phyloP scores from a whole-genome alignment of 768 basidiomycete genomes.

The Baorangia bicolor region DNA sequence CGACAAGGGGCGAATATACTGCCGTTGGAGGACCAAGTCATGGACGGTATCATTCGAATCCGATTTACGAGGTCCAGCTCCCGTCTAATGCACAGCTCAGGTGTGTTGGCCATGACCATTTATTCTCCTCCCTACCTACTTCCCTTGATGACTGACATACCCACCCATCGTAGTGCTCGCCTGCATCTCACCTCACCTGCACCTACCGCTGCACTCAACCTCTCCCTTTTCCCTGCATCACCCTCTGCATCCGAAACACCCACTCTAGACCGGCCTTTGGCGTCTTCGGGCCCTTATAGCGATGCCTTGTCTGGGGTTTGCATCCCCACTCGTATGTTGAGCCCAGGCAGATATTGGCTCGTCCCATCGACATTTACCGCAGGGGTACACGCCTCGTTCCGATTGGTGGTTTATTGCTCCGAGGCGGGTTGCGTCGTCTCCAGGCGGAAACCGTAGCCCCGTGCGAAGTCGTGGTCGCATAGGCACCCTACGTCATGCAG shows the following conservation, averaged over 20 bases:
- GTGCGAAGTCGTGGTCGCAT: not conserved
- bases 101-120: slow-evolving; percentile 38
- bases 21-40: slow-evolving; percentile 73
- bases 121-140: slow-evolving; percentile 25
- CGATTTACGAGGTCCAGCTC: slow-evolving; percentile 61
- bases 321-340: slow-evolving; percentile 50
- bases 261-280: slow-evolving; percentile 41
- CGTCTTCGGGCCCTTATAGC: slow-evolving; percentile 79
- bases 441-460: not conserved
- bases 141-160: not conserved
- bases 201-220: slow-evolving; percentile 51
- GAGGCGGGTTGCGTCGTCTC: slow-evolving; percentile 27
- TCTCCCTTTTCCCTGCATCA: slow-evolving; percentile 52
- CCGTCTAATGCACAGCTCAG: slow-evolving; percentile 53
- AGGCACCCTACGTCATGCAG: not conserved
- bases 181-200: slow-evolving; percentile 54
- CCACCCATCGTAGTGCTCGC: slow-evolving; percentile 50
- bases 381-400: slow-evolving; percentile 55
- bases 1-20: slow-evolving; percentile 49
- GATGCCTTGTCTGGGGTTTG: slow-evolving; percentile 73
- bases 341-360: slow-evolving; percentile 63
- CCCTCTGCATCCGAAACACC: slow-evolving; percentile 3
- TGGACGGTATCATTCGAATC: slow-evolving; percentile 64
- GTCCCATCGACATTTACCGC: slow-evolving; percentile 75
- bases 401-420: slow-evolving; percentile 59